Base-by-base conservation (phyloP, 805 yeast species). In the Candida railenensis region DNA sequence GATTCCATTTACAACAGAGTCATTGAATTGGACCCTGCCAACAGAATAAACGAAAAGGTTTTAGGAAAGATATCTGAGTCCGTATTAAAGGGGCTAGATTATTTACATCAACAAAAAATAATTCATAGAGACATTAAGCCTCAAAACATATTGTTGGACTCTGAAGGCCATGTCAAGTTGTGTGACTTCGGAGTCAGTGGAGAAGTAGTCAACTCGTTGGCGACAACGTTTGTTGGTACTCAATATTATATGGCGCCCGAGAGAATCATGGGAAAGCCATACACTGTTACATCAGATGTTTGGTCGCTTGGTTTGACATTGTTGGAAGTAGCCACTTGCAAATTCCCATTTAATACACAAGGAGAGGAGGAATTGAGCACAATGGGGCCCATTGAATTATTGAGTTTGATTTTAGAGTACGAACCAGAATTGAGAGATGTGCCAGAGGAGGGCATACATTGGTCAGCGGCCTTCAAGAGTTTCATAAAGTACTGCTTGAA, bases 181-280 rank as follows among this genome's bases (percentile, higher is more conserved):
- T 92, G 98, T 68, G 99, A 94, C 68, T 94, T 94, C 70, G 99
- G 99, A 18, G 99, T 94, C 22, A 85, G 96, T 60, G 99, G 99
- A 9, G 97, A 89, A 59, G 96, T 94, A 16, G 96, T 92, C 28
- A 87, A 94, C 64, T 89, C 97, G 0, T 72, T 94, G 40, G 98
- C 98, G 1, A 89, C 96, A 1, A 94, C 99, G 0, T 94, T 91
- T 61, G 94, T 97, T 0, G 99, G 99, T 2, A 94, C 99, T 0
- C 91, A 96, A 9, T 92, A 89, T 62, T 94, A 94, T 65, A 94
- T 94, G 99, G 98, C 99, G 0, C 99, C 99, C 0, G 99, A 94
- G 65, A 77, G 99, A 56, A 92, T 94, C 43, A 88, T 88, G 70
- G 97, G 97, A 22, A 92, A 89, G 59, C 94, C 97, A 1, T 94